Evolutionary conservation across 148 eudicot species (phyloP).

Genomic region (Rhododendron molle): DNA sequence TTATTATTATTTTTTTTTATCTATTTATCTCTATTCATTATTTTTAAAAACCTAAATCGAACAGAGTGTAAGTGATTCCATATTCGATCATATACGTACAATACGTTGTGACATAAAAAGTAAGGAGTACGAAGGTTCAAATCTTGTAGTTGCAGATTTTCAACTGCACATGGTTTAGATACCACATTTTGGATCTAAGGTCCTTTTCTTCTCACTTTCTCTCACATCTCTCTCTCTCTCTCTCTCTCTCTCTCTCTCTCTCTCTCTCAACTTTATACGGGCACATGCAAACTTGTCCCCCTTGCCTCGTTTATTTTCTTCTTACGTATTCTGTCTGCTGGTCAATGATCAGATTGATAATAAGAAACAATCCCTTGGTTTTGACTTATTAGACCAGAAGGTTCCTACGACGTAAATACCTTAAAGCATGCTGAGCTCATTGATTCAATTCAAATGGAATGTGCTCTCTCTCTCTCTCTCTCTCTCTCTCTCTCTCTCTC

Average conservation of each 20-base stretch:
- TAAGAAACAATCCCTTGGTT: neutral
- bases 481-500: no score
- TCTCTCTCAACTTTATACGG: neutral
- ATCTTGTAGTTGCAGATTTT: neutral
- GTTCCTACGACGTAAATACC: slow-evolving; percentile 3
- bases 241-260: no score
- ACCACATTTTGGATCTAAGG: neutral
- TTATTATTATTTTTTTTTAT: no score
- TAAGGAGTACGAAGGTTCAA: neutral
- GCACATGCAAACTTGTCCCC: slow-evolving; percentile 1
- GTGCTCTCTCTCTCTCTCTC: no score
- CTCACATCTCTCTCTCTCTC: neutral
- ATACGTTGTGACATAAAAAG: no score
- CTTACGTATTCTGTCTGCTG: neutral
- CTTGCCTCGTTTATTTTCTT: neutral
- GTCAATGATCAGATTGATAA: neutral
- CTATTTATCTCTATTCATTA: no score
- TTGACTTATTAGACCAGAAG: neutral
- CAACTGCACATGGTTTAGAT: neutral
- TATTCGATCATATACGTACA: no score
- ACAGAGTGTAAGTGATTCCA: no score
- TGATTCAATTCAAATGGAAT: no score
- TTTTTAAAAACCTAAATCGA: no score
- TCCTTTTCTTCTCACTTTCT: neutral
- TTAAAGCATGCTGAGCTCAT: neutral